A percentile compares a stretch with the other conserved stretches of the same genome.
phyloP scores from a whole-genome alignment of 257 asterid species.

The Verbascum thapsus region DNA sequence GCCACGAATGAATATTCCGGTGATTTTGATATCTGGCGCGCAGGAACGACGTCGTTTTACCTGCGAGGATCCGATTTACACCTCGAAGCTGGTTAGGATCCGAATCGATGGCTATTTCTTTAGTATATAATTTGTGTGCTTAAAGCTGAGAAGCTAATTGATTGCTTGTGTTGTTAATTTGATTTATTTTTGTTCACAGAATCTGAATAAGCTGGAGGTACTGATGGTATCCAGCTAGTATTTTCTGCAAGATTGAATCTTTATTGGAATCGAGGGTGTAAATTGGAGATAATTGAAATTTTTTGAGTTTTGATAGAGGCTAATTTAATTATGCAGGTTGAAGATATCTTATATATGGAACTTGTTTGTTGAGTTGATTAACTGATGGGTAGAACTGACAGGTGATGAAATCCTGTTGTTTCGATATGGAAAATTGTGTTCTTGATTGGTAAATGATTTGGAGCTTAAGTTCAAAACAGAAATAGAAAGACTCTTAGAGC shows the following conservation, averaged over 20 bases:
- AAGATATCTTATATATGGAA: conserved; percentile 13
- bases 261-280: conserved; percentile 30
- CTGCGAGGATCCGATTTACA: conserved; percentile 28
- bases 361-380: conserved; percentile 26
- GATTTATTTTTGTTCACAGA: conserved; percentile 6
- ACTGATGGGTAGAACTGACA: conserved; percentile 31
- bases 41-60: conserved; percentile 27
- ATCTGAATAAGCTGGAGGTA: conserved; percentile 41
- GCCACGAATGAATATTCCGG: conserved; percentile 34
- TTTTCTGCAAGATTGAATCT: conserved; percentile 34
- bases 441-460: conserved; percentile 28
- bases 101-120: conserved; percentile 28
- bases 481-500: conserved; percentile 4
- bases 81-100: conserved; percentile 40
- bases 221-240: conserved; percentile 27
- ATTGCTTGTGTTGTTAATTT: conserved; percentile 19
- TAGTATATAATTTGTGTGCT: conserved; percentile 19
- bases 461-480: conserved; percentile 19
- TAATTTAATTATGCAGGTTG: conserved; percentile 33
- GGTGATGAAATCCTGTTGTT: conserved; percentile 29
- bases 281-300: conserved; percentile 31
- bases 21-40: conserved; percentile 20
- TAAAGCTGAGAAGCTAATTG: conserved; percentile 27
- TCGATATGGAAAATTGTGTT: conserved; percentile 11
- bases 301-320: conserved; percentile 26